Evolutionary conservation across 2,329 filamentous ascomycete genomes (phyloP), one percentile per base, ranked within the genome.

Genomic region (Venturia asperata): DNA sequence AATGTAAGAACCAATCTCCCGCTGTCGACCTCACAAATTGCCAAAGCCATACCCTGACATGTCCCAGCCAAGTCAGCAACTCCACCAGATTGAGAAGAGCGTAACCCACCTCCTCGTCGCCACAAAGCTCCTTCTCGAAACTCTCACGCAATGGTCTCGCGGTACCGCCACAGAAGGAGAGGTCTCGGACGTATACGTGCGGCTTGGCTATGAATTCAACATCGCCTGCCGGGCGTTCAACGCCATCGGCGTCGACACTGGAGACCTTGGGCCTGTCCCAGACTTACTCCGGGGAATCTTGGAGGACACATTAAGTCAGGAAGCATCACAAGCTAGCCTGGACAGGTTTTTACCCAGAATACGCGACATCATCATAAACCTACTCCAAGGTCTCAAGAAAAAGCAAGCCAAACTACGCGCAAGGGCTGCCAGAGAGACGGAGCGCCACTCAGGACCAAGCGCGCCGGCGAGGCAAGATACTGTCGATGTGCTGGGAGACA

Each of bases 31-130:
- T 60, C 39, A 42, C 27, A 15, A 21, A 30, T 39, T 30, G 30
- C 30, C 7, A 30, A 60, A 27, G 2, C 47, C 47, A 58, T 58
- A 21, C 52, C 47, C 62, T 42, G 34, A 42, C 49, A 58, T 58
- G 47, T 70, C 70, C 68, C 72, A 89, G 88, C 81, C 86, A 77
- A 80, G 87, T 80, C 81, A 90, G 81, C 82, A 91, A 70, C 84
- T 99, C 70, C 97, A 93, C 63, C 93, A 96, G 77, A 99, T 99
- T 77, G 94, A 99, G 80, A 97, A 97, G 81, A 97, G 92, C 75
- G 94, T 99, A 69, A 97, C 93, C 13, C 94, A 99, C 75, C 88
- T 99, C 56, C 87, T 99, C 43, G 93, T 99, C 69, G 94, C 94
- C 43, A 99, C 94, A 42, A 99, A 99, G 76, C 92, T 97, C 77